phyloP scores from a whole-genome alignment of 495 filamentous ascomycete genomes.

The Ramalina peruviana region DNA sequence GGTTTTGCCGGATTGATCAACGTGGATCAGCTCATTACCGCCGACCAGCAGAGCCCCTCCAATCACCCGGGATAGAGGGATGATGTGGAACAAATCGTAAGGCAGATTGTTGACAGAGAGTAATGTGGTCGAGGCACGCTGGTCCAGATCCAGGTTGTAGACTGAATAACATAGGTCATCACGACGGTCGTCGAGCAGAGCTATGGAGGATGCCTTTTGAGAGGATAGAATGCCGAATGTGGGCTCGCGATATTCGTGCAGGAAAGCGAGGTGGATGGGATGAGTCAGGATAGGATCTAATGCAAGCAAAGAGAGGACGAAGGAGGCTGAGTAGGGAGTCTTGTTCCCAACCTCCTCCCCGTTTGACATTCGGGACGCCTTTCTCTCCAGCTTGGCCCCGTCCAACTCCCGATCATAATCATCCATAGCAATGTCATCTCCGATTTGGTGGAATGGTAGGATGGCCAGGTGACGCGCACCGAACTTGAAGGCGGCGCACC shows the following conservation, averaged over 20 bases:
- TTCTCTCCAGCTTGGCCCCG: conserved; percentile 25
- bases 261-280: conserved; percentile 81
- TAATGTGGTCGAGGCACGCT: conserved; percentile 84
- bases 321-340: conserved; percentile 79
- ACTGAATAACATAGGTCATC: conserved; percentile 83
- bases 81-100: conserved; percentile 75
- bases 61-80: conserved; percentile 72
- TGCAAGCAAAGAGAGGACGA: conserved; percentile 71
- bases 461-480: conserved; percentile 79
- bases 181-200: conserved; percentile 61
- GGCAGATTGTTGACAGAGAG: conserved; percentile 73
- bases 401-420: conserved; percentile 75
- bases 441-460: conserved; percentile 71
- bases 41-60: conserved; percentile 82
- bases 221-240: conserved; percentile 91
- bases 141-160: conserved; percentile 87
- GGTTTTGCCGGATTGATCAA: conserved; percentile 88
- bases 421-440: conserved; percentile 82
- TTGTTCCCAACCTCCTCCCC: conserved; percentile 41
- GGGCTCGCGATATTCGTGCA: conserved; percentile 93
- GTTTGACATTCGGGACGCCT: conserved; percentile 28
- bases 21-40: conserved; percentile 80
- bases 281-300: conserved; percentile 77
- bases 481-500: conserved; percentile 90
- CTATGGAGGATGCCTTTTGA: conserved; percentile 50